Conservation (phyloP, 257 asterid genomes). For the Agastache rugosa region DNA sequence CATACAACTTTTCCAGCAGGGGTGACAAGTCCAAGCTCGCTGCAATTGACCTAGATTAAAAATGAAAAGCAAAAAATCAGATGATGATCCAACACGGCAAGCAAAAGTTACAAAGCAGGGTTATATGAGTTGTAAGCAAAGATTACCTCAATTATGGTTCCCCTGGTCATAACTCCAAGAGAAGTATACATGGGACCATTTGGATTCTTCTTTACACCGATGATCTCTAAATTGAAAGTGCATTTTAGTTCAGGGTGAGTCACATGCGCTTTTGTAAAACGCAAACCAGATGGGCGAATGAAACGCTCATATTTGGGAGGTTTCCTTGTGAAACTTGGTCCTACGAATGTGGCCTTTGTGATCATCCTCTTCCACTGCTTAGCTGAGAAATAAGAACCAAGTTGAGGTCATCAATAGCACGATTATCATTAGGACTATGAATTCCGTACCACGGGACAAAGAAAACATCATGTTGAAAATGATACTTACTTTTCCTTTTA, state of each 20-base stretch:
- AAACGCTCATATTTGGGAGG: slow-evolving; percentile 98
- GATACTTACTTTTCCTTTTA: slow-evolving; percentile 86
- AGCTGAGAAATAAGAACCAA: slow-evolving; percentile 53
- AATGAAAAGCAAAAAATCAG: background rate
- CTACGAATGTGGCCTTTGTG: slow-evolving; percentile 94
- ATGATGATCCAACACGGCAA: background rate
- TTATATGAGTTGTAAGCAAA: slow-evolving; percentile 47
- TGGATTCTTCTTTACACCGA: slow-evolving; percentile 95
- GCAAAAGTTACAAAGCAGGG: background rate
- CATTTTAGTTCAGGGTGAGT: slow-evolving; percentile 98
- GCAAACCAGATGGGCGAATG: slow-evolving; percentile 87
- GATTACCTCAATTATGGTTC: slow-evolving; percentile 89
- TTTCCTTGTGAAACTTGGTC: slow-evolving; percentile 90
- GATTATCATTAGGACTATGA: background rate
- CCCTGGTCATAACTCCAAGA: slow-evolving; percentile 91
- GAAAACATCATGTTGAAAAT: background rate
- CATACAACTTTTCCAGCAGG: slow-evolving; percentile 98
- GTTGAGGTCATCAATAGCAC: slow-evolving; percentile 21
- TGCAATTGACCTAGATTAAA: slow-evolving; percentile 74
- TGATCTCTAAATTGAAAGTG: slow-evolving; percentile 90
- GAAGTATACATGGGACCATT: slow-evolving; percentile 95
- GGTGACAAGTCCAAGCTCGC: slow-evolving; percentile 96
- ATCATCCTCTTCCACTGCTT: slow-evolving; percentile 99
- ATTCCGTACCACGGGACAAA: background rate
- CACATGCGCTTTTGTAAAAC: slow-evolving; percentile 92